These are phyloP conservation scores for Pestalotiopsis sp. DNA, from an alignment of 2,329 filamentous ascomycete genomes.

Conservation along the genomic window DNA sequence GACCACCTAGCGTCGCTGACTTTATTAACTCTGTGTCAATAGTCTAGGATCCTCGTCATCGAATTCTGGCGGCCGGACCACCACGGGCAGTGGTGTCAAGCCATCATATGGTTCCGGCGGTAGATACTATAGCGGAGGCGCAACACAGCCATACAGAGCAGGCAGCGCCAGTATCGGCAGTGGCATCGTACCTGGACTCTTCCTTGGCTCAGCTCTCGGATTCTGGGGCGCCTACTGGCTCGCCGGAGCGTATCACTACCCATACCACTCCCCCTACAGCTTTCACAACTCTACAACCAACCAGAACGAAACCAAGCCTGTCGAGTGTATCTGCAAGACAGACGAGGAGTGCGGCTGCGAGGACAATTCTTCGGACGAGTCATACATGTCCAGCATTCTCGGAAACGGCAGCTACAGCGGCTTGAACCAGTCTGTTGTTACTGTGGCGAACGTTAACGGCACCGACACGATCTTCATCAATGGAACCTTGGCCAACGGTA, in stretches of 20 bases:
- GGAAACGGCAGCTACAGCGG: constrained; percentile 63
- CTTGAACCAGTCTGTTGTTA: constrained; percentile 65
- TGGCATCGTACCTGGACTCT: constrained; percentile 55
- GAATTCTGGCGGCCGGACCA: constrained; percentile 54
- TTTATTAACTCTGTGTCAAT: not conserved
- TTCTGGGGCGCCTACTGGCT: constrained; percentile 65
- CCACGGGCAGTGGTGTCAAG: constrained; percentile 57
- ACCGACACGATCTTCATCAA: constrained; percentile 70
- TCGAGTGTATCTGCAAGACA: constrained; percentile 62
- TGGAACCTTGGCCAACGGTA: constrained; percentile 73
- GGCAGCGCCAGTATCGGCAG: constrained; percentile 49
- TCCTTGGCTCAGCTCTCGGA: constrained; percentile 48
- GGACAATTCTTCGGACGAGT: constrained; percentile 65
- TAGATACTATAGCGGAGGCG: constrained; percentile 68
- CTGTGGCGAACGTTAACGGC: constrained; percentile 64
- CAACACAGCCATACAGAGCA: constrained; percentile 59
- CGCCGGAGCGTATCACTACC: constrained; percentile 50
- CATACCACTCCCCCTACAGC: constrained; percentile 50
- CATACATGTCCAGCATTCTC: constrained; percentile 64
- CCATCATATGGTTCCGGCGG: constrained; percentile 62
- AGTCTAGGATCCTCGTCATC: constrained; percentile 28
- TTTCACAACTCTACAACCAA: constrained; percentile 54
- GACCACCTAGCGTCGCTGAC: not conserved
- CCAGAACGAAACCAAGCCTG: constrained; percentile 60
- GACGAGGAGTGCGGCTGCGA: constrained; percentile 56